Percentiles rank a stretch among this genome's conserved stretches.
Evolutionary conservation across 495 filamentous ascomycete genomes (phyloP).

Genomic region (Penicillium roqueforti): DNA sequence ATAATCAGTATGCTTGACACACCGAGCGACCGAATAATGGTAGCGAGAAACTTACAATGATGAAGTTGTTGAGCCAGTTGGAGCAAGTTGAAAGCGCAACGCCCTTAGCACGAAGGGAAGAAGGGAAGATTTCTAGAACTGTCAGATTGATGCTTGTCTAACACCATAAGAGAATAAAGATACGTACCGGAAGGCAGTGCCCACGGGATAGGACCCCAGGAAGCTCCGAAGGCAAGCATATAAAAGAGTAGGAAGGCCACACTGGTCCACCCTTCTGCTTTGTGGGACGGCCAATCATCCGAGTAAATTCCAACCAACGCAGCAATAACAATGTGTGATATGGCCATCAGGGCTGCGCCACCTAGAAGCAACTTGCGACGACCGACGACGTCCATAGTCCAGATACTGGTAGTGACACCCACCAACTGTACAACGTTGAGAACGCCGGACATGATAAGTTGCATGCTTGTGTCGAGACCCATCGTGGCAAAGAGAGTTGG

Average conservation of each 20-base stretch:
- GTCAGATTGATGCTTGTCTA: neutral
- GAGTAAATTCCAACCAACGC: conserved; percentile 43
- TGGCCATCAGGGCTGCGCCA: conserved; percentile 45
- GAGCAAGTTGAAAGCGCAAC: conserved; percentile 50
- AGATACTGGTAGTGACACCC: conserved; percentile 45
- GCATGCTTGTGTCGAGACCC: conserved; percentile 52
- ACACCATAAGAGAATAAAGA: neutral
- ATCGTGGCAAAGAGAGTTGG: conserved; percentile 56
- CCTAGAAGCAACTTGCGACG: conserved; percentile 44
- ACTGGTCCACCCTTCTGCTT: conserved; percentile 45
- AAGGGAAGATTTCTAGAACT: conserved; percentile 45
- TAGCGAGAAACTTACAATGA: conserved; percentile 35
- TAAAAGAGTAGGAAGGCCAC: conserved; percentile 47
- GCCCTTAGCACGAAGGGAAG: conserved; percentile 50
- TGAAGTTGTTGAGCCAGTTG: conserved; percentile 56
- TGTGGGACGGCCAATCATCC: conserved; percentile 42
- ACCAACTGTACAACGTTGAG: conserved; percentile 53
- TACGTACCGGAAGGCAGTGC: conserved; percentile 38
- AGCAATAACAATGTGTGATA: conserved; percentile 50
- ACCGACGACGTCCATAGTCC: conserved; percentile 48
- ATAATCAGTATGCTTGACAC: neutral
- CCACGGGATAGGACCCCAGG: conserved; percentile 47
- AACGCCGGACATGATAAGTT: conserved; percentile 56
- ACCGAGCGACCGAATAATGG: neutral
- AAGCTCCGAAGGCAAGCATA: conserved; percentile 46